These are phyloP conservation scores for Cercospora beticola DNA, from an alignment of 2,329 filamentous ascomycete species.

Conservation along the genomic window DNA sequence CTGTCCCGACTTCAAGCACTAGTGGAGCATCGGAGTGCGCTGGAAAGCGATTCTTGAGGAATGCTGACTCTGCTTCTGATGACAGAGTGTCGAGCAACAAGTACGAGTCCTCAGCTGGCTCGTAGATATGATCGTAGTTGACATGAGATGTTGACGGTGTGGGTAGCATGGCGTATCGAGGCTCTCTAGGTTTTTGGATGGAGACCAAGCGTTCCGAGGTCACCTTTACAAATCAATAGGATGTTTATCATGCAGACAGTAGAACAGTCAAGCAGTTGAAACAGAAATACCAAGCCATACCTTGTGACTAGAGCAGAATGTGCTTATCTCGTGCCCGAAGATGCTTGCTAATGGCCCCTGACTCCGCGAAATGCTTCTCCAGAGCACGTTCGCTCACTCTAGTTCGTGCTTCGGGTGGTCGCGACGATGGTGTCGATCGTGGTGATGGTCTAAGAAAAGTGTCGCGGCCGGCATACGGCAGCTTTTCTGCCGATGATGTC, in stretches of 20 bases:
- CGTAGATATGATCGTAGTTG: conserved; percentile 83
- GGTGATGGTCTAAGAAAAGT: background rate
- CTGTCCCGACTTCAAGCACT: conserved; percentile 82
- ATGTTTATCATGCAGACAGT: background rate
- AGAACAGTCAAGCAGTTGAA: background rate
- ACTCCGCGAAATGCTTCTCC: background rate
- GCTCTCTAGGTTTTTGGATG: background rate
- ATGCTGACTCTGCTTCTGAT: conserved; percentile 64
- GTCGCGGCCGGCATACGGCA: background rate
- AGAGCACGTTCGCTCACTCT: background rate
- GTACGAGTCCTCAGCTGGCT: conserved; percentile 94
- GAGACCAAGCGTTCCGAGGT: background rate
- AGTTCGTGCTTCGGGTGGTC: background rate
- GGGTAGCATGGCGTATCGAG: conserved; percentile 66
- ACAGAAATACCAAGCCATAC: background rate
- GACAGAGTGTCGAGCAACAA: conserved; percentile 90
- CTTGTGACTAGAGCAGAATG: background rate
- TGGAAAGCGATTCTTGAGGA: conserved; percentile 65
- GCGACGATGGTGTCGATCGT: background rate
- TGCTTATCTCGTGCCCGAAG: background rate
- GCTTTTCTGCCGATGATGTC: conserved; percentile 20
- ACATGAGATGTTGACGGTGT: conserved; percentile 94
- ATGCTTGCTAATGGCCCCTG: background rate
- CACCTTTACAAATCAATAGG: background rate
- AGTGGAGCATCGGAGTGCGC: conserved; percentile 47